Percentiles rank a stretch among this genome's conserved stretches.
These are phyloP conservation scores for Aspergillus brasiliensis DNA, from an alignment of 2,329 filamentous ascomycete species.

Conservation along the genomic window DNA sequence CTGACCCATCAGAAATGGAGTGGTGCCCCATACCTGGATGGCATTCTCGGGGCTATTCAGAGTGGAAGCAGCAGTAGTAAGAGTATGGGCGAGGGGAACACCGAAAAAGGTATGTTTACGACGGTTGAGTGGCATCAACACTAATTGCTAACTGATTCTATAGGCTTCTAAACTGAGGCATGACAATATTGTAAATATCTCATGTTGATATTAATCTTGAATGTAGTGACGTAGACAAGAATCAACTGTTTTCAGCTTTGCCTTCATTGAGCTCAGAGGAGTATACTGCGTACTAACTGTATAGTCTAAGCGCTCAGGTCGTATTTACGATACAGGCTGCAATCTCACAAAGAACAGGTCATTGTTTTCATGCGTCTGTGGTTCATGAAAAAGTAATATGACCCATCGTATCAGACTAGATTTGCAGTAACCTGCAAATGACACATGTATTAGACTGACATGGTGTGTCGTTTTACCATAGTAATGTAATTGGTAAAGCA, in stretches of 20 bases:
- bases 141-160: background rate
- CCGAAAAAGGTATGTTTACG: constrained; percentile 59
- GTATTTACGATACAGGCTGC: background rate
- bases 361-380: background rate
- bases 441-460: too few species aligned
- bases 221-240: background rate
- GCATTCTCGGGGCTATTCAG: constrained; percentile 85
- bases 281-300: background rate
- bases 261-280: background rate
- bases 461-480: too few species aligned
- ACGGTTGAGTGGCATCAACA: background rate
- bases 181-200: background rate
- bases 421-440: too few species aligned
- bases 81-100: constrained; percentile 95
- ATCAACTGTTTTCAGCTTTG: background rate
- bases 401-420: background rate
- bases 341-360: background rate
- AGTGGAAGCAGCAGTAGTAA: constrained; percentile 85
- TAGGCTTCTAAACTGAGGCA: background rate
- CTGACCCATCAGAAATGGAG: constrained; percentile 87
- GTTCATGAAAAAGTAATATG: too few species aligned
- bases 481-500: too few species aligned
- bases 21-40: constrained; percentile 76
- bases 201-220: background rate
- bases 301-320: background rate